Conservation (phyloP, 2,329 filamentous ascomycete species). For the Macrophomina pseudophaseolina region DNA sequence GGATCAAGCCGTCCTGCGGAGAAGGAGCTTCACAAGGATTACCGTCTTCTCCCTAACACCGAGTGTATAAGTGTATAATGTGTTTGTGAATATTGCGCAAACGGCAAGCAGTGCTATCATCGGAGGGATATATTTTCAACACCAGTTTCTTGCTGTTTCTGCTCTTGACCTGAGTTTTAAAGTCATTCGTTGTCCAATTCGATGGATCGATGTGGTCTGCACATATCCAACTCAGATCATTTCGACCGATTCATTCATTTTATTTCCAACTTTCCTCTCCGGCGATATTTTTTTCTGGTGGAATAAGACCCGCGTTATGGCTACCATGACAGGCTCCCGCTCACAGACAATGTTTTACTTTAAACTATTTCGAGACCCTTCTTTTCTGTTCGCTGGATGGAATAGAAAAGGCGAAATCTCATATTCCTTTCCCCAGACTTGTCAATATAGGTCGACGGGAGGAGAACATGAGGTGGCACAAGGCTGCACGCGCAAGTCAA, state of each 20-base stretch:
- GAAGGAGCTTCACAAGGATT: neutral
- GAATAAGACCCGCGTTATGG: neutral
- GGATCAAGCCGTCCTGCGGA: neutral
- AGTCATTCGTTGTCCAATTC: neutral
- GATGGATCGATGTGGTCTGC: neutral
- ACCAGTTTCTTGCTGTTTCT: neutral
- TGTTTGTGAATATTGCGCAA: conserved; percentile 1
- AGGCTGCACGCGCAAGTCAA: too few species aligned
- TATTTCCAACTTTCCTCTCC: neutral
- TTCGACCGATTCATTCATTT: conserved; percentile 2
- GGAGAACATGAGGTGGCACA: too few species aligned
- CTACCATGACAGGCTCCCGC: neutral
- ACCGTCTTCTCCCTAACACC: neutral
- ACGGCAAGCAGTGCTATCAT: neutral
- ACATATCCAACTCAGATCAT: conserved; percentile 11
- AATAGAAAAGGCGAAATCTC: too few species aligned
- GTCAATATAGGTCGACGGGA: too few species aligned
- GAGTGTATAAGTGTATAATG: conserved; percentile 23
- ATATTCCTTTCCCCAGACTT: too few species aligned
- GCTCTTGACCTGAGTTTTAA: neutral
- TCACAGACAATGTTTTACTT: too few species aligned
- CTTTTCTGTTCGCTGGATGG: too few species aligned
- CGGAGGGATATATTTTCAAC: neutral
- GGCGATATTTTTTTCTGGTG: neutral
- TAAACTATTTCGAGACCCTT: too few species aligned